A percentile compares a stretch with the other conserved stretches of the same genome.
phyloP scores from a whole-genome alignment of 2,329 filamentous ascomycete genomes.

The Ophiostoma novo-ulmi region DNA sequence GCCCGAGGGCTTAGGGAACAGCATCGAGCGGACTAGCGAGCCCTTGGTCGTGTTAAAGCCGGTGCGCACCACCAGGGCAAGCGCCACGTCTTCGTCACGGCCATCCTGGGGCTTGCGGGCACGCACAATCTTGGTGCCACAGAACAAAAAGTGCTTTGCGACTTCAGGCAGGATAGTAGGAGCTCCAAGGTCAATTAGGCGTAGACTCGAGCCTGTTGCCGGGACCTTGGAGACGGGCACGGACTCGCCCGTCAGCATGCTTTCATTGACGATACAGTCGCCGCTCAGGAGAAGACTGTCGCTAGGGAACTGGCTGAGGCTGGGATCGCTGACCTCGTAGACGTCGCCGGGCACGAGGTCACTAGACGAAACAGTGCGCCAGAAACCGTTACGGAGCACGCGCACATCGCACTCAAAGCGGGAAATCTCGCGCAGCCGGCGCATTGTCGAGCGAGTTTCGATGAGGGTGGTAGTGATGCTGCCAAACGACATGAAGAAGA shows the following conservation, averaged over 20 bases:
- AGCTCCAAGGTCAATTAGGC: slow-evolving; percentile 68
- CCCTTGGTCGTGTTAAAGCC: slow-evolving; percentile 98
- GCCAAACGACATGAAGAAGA: slow-evolving; percentile 88
- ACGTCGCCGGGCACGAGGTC: slow-evolving; percentile 94
- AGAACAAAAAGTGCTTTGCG: slow-evolving; percentile 86
- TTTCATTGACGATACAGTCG: slow-evolving; percentile 98
- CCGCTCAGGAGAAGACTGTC: slow-evolving; percentile 88
- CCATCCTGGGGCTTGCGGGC: slow-evolving; percentile 77
- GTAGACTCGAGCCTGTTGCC: slow-evolving; percentile 73
- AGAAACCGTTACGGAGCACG: slow-evolving; percentile 90
- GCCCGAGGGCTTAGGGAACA: slow-evolving; percentile 95
- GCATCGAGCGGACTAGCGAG: slow-evolving; percentile 90
- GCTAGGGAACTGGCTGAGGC: slow-evolving; percentile 78
- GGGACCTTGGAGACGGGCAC: slow-evolving; percentile 93
- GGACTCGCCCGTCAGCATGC: slow-evolving; percentile 97
- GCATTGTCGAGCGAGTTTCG: slow-evolving; percentile 91
- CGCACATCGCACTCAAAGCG: slow-evolving; percentile 92
- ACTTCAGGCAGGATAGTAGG: slow-evolving; percentile 77
- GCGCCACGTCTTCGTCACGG: slow-evolving; percentile 80
- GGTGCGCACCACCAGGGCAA: slow-evolving; percentile 88
- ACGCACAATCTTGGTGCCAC: slow-evolving; percentile 90
- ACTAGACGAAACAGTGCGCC: slow-evolving; percentile 79
- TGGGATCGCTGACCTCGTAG: slow-evolving; percentile 94
- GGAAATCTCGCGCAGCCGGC: slow-evolving; percentile 81
- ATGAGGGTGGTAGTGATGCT: slow-evolving; percentile 86